These are phyloP conservation scores for Ophiostoma sp. DNA, from an alignment of 2,329 filamentous ascomycete species.

Conservation along the genomic window DNA sequence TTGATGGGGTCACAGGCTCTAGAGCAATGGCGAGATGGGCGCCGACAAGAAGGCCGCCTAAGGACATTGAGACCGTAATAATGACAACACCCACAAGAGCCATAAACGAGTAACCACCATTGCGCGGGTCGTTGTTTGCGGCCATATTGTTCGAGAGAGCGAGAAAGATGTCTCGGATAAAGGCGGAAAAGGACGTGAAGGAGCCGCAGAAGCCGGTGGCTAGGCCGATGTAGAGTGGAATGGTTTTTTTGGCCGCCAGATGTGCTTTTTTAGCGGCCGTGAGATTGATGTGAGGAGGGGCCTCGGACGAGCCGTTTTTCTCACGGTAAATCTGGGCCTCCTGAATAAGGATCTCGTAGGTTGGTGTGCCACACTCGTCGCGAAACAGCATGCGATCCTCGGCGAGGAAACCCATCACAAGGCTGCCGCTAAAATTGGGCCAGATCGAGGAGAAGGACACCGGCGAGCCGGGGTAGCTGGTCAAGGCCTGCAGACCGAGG, in stretches of 20 bases:
- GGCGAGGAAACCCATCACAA: constrained; percentile 78
- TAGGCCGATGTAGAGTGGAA: constrained; percentile 69
- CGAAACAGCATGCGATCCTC: constrained; percentile 25
- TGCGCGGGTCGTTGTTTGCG: constrained; percentile 42
- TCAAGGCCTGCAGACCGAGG: constrained; percentile 72
- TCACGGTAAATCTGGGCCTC: constrained; percentile 29
- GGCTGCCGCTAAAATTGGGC: constrained; percentile 78
- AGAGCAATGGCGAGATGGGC: constrained; percentile 66
- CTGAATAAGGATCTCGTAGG: constrained; percentile 26
- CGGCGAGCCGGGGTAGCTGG: constrained; percentile 71
- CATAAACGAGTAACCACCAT: constrained; percentile 76
- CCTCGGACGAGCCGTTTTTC: neutral
- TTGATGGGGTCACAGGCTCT: constrained; percentile 52
- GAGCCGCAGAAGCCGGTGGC: constrained; percentile 67
- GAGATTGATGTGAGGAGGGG: constrained; percentile 1
- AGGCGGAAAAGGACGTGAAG: constrained; percentile 65
- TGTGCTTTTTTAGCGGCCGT: constrained; percentile 51
- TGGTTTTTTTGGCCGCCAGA: constrained; percentile 68
- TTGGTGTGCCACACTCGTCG: constrained; percentile 53
- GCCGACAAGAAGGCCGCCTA: constrained; percentile 65
- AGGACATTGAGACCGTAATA: constrained; percentile 62
- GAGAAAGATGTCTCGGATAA: constrained; percentile 60
- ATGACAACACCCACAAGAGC: constrained; percentile 72
- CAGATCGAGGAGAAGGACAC: constrained; percentile 70
- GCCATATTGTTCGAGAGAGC: constrained; percentile 70